phyloP scores from a whole-genome alignment of 305 asterid genomes.

The Fraxinus latifolia region DNA sequence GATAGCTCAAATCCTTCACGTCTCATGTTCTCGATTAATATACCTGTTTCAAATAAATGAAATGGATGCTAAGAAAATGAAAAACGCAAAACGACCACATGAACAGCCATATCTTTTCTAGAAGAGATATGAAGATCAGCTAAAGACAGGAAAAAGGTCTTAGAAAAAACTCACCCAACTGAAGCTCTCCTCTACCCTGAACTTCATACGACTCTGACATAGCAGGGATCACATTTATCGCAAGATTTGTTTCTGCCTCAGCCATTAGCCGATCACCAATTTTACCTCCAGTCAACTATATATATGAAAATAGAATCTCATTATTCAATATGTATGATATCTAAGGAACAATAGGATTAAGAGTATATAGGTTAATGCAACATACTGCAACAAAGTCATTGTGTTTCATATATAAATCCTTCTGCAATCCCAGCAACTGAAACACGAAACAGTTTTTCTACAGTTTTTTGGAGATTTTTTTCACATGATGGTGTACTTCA shows the following conservation, averaged over 20 bases:
- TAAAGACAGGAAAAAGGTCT: not conserved
- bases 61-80: slow-evolving; percentile 16
- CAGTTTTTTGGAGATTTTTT: not conserved
- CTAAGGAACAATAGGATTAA: not conserved
- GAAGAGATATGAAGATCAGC: not conserved
- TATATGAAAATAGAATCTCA: slow-evolving; percentile 22
- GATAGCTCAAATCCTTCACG: slow-evolving; percentile 99
- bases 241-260: slow-evolving; percentile 96
- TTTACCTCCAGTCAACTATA: slow-evolving; percentile 95
- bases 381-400: not conserved
- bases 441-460: not conserved
- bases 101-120: slow-evolving; percentile 9
- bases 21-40: slow-evolving; percentile 96
- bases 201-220: slow-evolving; percentile 94
- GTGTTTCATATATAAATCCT: not conserved
- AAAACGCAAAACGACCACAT: not conserved
- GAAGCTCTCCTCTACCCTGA: slow-evolving; percentile 99
- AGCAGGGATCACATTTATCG: slow-evolving; percentile 87
- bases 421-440: not conserved
- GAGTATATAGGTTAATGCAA: slow-evolving; percentile 1
- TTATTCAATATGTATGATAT: slow-evolving; percentile 14
- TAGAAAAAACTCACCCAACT: slow-evolving; percentile 61
- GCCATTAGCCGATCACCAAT: slow-evolving; percentile 91
- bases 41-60: slow-evolving; percentile 51
- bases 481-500: not conserved